phyloP scores from a whole-genome alignment of 192 early-diverging fungal species.

The Jimgerdemannia flammicorona region DNA sequence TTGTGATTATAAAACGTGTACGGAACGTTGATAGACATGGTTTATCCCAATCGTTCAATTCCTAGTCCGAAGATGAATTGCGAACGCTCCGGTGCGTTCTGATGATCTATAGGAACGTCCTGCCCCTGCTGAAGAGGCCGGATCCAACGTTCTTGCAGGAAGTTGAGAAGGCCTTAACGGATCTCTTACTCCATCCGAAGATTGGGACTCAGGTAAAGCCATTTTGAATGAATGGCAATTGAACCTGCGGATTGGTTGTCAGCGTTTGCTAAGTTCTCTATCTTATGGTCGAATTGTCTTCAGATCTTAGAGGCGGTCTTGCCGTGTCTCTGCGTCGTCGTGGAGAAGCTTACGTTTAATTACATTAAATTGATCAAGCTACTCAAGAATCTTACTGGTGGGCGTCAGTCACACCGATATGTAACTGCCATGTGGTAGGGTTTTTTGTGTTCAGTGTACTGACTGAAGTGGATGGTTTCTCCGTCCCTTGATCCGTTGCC shows the following conservation, averaged over 20 bases:
- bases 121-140: slow-evolving; percentile 44
- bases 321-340: slow-evolving; percentile 69
- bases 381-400: slow-evolving; percentile 38
- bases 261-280: no score
- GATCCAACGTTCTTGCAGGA: slow-evolving; percentile 48
- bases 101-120: slow-evolving; percentile 48
- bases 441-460: no score
- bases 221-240: neutral
- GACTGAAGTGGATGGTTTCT: no score
- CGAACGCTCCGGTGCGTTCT: slow-evolving; percentile 44
- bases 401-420: neutral
- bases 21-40: neutral
- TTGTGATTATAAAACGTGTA: neutral
- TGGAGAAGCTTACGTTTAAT: slow-evolving; percentile 55
- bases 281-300: neutral
- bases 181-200: slow-evolving; percentile 42
- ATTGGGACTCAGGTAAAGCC: slow-evolving; percentile 22
- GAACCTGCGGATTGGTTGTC: no score
- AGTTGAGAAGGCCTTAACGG: slow-evolving; percentile 60
- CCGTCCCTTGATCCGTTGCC: no score
- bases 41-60: slow-evolving; percentile 8
- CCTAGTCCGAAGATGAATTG: slow-evolving; percentile 42
- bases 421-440: neutral
- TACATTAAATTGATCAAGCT: slow-evolving; percentile 42
- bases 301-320: slow-evolving; percentile 62